phyloP scores from a whole-genome alignment of 371 early-diverging fungal species.

The Umbelopsis sp. region DNA sequence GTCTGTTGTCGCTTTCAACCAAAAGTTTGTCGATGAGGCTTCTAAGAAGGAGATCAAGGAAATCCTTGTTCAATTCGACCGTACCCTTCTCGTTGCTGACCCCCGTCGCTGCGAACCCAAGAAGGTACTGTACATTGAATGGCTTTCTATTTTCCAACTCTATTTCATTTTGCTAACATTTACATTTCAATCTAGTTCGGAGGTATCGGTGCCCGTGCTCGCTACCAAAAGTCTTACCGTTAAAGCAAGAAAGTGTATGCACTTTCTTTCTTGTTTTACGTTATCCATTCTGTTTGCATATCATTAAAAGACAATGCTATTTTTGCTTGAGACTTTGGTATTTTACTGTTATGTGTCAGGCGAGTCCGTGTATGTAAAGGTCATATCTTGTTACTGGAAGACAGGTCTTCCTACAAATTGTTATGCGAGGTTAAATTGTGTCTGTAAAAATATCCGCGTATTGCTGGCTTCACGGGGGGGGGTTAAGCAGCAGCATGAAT shows the following conservation, averaged over 20 bases:
- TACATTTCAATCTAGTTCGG: conserved; percentile 69
- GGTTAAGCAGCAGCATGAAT: no score
- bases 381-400: no score
- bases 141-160: neutral
- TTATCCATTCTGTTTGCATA: conserved; percentile 20
- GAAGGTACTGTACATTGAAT: conserved; percentile 59
- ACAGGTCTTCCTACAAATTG: no score
- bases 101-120: conserved; percentile 99
- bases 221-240: conserved; percentile 96
- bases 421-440: no score
- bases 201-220: conserved; percentile 99
- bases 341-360: neutral
- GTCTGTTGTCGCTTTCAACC: conserved; percentile 98
- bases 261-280: conserved; percentile 17
- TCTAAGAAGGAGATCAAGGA: conserved; percentile 98
- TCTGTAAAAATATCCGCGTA: no score
- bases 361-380: neutral
- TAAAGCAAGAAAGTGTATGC: conserved; percentile 44
- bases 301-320: conserved; percentile 20
- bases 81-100: conserved; percentile 97
- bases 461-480: no score
- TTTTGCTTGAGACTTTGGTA: conserved; percentile 8
- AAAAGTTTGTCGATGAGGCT: conserved; percentile 97
- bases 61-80: conserved; percentile 92
- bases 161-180: no score